Percentiles rank a stretch among this genome's conserved stretches.
These are phyloP conservation scores for Zygosaccharomyces pseudobailii DNA, from an alignment of 1,139 yeast genomes.

Conservation along the genomic window DNA sequence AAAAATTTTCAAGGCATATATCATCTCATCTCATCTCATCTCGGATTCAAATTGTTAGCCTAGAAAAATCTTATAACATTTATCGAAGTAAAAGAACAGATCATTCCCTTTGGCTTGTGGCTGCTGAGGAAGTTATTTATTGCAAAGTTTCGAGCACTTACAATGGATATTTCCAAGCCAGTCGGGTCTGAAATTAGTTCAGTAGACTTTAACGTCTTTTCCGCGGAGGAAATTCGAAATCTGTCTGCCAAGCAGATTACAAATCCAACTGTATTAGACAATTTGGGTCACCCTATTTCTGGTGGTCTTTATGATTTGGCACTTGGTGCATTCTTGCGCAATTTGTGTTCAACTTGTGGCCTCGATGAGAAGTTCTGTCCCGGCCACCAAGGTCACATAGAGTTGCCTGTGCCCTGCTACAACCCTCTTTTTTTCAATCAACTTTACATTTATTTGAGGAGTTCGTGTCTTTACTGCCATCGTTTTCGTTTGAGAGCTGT, in stretches of 20 bases:
- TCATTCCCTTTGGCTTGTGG: conserved; percentile 2
- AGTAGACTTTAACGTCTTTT: conserved; percentile 86
- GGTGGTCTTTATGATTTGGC: conserved; percentile 94
- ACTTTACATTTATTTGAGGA: conserved; percentile 75
- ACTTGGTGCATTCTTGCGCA: conserved; percentile 85
- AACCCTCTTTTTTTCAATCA: conserved; percentile 93
- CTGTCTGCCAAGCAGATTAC: conserved; percentile 93
- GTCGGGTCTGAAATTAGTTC: conserved; percentile 90
- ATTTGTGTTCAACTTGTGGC: conserved; percentile 93
- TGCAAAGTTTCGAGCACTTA: neutral
- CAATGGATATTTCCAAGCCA: conserved; percentile 92
- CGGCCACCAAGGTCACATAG: conserved; percentile 98
- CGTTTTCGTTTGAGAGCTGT: conserved; percentile 63
- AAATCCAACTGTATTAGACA: conserved; percentile 91
- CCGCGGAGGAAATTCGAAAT: conserved; percentile 75
- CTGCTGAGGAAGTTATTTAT: neutral
- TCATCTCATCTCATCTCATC: conserved; percentile 5
- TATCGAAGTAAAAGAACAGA: neutral
- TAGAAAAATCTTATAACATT: neutral
- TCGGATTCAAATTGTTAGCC: neutral
- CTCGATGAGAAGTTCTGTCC: conserved; percentile 93
- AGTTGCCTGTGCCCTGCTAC: conserved; percentile 91
- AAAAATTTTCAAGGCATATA: conserved; percentile 5
- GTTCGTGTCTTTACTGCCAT: conserved; percentile 88
- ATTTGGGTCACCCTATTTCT: conserved; percentile 88